Evolutionary conservation across 2,329 filamentous ascomycete genomes (phyloP).

Genomic region (Botrytis hyacinthi): DNA sequence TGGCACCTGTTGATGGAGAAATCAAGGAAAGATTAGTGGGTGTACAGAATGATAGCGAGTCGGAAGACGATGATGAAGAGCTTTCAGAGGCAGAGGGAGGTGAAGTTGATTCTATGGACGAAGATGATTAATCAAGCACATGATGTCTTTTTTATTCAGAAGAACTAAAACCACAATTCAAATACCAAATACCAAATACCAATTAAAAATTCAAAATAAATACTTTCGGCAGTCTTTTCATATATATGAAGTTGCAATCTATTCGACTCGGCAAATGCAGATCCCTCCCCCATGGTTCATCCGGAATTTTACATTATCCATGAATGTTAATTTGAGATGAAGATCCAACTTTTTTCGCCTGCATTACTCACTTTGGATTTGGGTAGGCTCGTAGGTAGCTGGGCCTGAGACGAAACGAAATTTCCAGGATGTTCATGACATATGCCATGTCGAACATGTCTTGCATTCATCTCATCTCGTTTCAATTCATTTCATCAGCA

Average conservation of each 20-base stretch:
- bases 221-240: background rate
- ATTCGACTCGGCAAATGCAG: background rate
- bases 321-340: background rate
- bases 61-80: slow-evolving; percentile 53
- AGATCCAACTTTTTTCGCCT: background rate
- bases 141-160: background rate
- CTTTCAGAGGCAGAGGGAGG: slow-evolving; percentile 55
- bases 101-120: slow-evolving; percentile 55
- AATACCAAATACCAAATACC: background rate
- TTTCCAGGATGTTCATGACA: background rate
- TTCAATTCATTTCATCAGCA: background rate
- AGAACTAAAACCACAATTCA: background rate
- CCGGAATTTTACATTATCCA: background rate
- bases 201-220: background rate
- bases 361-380: no score
- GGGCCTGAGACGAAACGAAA: background rate
- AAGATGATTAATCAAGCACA: slow-evolving; percentile 43
- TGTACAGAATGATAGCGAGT: slow-evolving; percentile 58
- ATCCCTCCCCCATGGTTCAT: slow-evolving; percentile 3
- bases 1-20: slow-evolving; percentile 59
- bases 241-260: background rate
- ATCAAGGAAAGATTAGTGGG: slow-evolving; percentile 76
- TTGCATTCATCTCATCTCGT: background rate
- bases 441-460: background rate
- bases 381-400: background rate